Conservation (phyloP, 2,329 filamentous ascomycete species). For the Septoria petroselini region DNA sequence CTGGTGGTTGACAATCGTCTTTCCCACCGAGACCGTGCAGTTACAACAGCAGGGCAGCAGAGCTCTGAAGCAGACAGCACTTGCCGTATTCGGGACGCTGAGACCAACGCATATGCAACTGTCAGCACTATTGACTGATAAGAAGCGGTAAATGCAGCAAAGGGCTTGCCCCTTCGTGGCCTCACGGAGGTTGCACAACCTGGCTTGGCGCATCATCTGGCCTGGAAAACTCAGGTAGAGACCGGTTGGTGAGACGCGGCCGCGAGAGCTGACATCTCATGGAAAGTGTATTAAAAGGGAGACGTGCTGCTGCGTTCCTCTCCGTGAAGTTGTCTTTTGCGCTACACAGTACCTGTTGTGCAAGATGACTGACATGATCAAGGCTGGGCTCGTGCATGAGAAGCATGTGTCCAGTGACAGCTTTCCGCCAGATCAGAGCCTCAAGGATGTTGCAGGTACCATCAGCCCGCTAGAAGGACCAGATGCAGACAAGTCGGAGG, state of each 20-base stretch:
- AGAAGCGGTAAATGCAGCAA: not conserved
- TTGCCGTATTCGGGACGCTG: too few relatives aligned
- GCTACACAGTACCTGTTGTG: not conserved
- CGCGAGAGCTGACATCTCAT: not conserved
- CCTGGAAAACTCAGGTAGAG: not conserved
- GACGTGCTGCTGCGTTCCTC: too few relatives aligned
- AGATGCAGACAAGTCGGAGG: constrained; percentile 16
- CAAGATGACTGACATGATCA: constrained; percentile 10
- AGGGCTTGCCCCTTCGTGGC: not conserved
- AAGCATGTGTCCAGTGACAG: constrained; percentile 4
- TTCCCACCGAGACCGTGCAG: too few relatives aligned
- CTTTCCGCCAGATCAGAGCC: constrained; percentile 9
- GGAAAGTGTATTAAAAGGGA: not conserved
- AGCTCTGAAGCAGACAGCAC: too few relatives aligned
- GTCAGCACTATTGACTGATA: not conserved
- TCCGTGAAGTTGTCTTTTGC: not conserved
- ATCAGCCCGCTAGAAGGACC: constrained; percentile 12
- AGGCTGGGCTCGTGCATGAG: constrained; percentile 6
- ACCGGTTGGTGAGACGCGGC: not conserved
- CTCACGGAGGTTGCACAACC: not conserved
- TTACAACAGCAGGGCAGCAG: too few relatives aligned
- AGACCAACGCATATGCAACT: not conserved
- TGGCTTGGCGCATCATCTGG: not conserved
- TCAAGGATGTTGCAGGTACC: constrained; percentile 1
- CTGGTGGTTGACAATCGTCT: too few relatives aligned